Conservation (phyloP, 352 stramenopile species). For the Pythium volutum region DNA sequence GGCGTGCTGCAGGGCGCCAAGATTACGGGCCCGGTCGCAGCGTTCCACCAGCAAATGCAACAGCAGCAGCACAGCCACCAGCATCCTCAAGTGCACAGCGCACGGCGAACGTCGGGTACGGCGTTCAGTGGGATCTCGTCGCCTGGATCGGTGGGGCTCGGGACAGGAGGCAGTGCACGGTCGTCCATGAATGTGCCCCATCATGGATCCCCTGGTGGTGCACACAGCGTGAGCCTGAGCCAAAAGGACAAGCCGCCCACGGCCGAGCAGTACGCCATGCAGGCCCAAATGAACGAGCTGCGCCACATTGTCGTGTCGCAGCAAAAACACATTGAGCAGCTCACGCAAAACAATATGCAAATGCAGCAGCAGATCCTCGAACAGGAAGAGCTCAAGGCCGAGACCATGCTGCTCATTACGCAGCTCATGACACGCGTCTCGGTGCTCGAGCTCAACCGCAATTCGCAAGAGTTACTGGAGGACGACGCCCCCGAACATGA, state of each 20-base stretch:
- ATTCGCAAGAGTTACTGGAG: constrained; percentile 24
- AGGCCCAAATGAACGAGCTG: constrained; percentile 51
- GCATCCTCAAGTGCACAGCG: constrained; percentile 12
- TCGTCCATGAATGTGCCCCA: constrained; percentile 6
- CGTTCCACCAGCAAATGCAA: constrained; percentile 32
- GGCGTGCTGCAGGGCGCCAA: constrained; percentile 13
- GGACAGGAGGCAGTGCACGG: not conserved
- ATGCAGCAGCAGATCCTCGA: constrained; percentile 81
- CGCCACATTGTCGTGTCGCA: constrained; percentile 47
- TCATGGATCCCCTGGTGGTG: no score
- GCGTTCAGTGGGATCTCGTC: constrained; percentile 11
- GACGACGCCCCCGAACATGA: constrained; percentile 28
- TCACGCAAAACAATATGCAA: constrained; percentile 70
- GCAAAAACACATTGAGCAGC: constrained; percentile 71
- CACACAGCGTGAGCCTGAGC: no score
- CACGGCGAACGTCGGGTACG: not conserved
- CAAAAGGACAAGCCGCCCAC: no score
- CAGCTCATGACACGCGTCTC: constrained; percentile 85
- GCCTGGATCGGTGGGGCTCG: constrained; percentile 4
- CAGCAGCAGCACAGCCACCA: constrained; percentile 28
- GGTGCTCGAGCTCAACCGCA: constrained; percentile 63
- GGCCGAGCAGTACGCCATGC: constrained; percentile 25
- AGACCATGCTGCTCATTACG: constrained; percentile 83
- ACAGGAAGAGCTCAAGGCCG: constrained; percentile 77
- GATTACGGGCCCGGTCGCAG: constrained; percentile 28